phyloP scores from a whole-genome alignment of 345 rosid species.

The Pistacia vera region DNA sequence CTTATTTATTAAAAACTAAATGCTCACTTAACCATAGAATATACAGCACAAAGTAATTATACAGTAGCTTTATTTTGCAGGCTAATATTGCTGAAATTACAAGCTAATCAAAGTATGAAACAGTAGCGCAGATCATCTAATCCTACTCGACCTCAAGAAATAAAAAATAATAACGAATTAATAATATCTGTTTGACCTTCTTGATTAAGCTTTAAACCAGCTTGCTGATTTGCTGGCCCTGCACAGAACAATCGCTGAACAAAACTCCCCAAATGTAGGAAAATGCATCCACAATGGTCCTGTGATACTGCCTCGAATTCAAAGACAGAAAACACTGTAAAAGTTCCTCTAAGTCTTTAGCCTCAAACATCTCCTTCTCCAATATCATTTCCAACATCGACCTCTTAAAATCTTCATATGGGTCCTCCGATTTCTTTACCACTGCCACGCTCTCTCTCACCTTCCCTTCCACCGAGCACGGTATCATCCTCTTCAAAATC shows the following conservation, averaged over 20 bases:
- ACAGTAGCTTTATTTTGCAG: neutral
- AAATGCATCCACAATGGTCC: constrained; percentile 54
- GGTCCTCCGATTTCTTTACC: constrained; percentile 58
- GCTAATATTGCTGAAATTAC: neutral
- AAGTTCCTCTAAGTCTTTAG: constrained; percentile 50
- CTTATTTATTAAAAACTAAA: neutral
- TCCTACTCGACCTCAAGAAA: neutral
- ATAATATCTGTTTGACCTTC: neutral
- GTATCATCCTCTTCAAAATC: constrained; percentile 14
- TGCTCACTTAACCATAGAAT: neutral
- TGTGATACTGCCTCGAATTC: constrained; percentile 50
- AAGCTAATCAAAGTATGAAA: neutral
- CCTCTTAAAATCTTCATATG: constrained; percentile 55
- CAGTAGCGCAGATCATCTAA: too few species aligned
- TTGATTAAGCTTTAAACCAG: neutral
- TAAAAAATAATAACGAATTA: neutral
- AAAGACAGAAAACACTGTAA: constrained; percentile 54
- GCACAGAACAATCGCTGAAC: constrained; percentile 36
- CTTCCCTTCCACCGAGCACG: constrained; percentile 23
- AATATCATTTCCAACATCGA: constrained; percentile 72
- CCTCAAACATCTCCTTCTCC: constrained; percentile 51
- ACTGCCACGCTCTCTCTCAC: constrained; percentile 56
- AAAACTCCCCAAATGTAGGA: constrained; percentile 54
- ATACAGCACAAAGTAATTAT: neutral
- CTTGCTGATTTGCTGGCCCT: neutral